A percentile compares a stretch with the other conserved stretches of the same genome.
phyloP scores from a whole-genome alignment of 2,329 filamentous ascomycete species.

The Talaromyces albobiverticillius region DNA sequence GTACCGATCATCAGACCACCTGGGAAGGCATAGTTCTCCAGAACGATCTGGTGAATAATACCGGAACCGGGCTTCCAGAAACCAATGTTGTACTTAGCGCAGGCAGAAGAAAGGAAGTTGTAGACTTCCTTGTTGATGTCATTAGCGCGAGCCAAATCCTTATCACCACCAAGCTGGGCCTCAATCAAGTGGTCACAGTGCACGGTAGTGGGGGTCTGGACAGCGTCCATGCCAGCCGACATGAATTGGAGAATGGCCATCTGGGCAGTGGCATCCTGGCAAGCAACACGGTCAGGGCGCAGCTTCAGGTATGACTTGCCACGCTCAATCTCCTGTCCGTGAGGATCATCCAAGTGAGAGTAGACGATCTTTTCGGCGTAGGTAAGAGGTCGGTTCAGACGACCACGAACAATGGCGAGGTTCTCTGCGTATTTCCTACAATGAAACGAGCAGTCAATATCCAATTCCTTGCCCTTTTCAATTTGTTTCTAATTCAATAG shows the following conservation, averaged over 20 bases:
- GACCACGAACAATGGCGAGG: slow-evolving; percentile 80
- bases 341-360: slow-evolving; percentile 95
- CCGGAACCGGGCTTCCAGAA: slow-evolving; percentile 99
- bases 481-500: neutral
- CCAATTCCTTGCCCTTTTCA: neutral
- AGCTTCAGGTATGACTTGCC: slow-evolving; percentile 95
- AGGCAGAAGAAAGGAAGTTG: slow-evolving; percentile 89
- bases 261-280: slow-evolving; percentile 98
- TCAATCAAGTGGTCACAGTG: slow-evolving; percentile 99
- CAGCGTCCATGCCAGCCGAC: slow-evolving; percentile 93
- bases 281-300: slow-evolving; percentile 94
- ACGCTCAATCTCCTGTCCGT: slow-evolving; percentile 93
- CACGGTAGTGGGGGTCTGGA: slow-evolving; percentile 91
- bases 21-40: slow-evolving; percentile 99
- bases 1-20: slow-evolving; percentile 97
- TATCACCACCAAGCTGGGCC: slow-evolving; percentile 85
- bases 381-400: slow-evolving; percentile 89
- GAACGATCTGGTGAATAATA: slow-evolving; percentile 98
- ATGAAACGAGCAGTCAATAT: slow-evolving; percentile 1
- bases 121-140: slow-evolving; percentile 99
- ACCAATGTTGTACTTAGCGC: slow-evolving; percentile 99
- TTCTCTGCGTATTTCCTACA: slow-evolving; percentile 97
- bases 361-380: slow-evolving; percentile 99
- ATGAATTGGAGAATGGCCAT: slow-evolving; percentile 99
- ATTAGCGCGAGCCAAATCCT: slow-evolving; percentile 89